Evolutionary conservation across 1,284 basidiomycete species (phyloP).

Genomic region (Cryptococcus sp.): DNA sequence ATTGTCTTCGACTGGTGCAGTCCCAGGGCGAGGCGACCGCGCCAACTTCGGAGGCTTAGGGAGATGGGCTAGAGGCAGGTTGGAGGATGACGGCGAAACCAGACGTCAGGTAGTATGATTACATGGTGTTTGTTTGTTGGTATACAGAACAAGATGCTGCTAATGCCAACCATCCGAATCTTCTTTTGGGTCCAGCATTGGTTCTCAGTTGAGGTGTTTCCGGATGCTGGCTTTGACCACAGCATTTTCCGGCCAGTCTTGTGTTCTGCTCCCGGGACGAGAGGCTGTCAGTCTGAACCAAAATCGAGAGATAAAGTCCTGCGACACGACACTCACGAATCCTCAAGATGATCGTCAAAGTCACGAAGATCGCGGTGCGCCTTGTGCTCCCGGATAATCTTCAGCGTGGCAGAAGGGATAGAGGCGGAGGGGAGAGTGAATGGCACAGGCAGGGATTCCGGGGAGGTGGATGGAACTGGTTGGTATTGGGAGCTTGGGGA

Average conservation of each 20-base stretch:
- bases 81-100: no score
- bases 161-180: not conserved
- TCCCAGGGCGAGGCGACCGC: conserved; percentile 2
- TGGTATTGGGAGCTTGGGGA: conserved; percentile 6
- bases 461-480: conserved; percentile 10
- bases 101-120: no score
- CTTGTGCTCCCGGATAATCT: conserved; percentile 26
- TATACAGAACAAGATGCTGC: not conserved
- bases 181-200: not conserved
- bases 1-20: conserved; percentile 20
- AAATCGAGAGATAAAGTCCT: not conserved
- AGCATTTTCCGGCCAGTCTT: conserved; percentile 21
- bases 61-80: not conserved
- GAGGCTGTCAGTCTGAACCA: no score
- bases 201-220: conserved; percentile 7
- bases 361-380: conserved; percentile 37
- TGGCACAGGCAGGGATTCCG: conserved; percentile 6
- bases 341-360: conserved; percentile 50
- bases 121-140: no score
- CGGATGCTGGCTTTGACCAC: conserved; percentile 9
- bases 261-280: no score
- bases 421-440: conserved; percentile 14
- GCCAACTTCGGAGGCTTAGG: not conserved
- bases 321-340: conserved; percentile 33
- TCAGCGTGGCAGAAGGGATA: conserved; percentile 22